Percentiles rank a stretch among this genome's conserved stretches.
These are phyloP conservation scores for Pyrus bretschneideri DNA, from an alignment of 306 rosid species.

Conservation along the genomic window DNA sequence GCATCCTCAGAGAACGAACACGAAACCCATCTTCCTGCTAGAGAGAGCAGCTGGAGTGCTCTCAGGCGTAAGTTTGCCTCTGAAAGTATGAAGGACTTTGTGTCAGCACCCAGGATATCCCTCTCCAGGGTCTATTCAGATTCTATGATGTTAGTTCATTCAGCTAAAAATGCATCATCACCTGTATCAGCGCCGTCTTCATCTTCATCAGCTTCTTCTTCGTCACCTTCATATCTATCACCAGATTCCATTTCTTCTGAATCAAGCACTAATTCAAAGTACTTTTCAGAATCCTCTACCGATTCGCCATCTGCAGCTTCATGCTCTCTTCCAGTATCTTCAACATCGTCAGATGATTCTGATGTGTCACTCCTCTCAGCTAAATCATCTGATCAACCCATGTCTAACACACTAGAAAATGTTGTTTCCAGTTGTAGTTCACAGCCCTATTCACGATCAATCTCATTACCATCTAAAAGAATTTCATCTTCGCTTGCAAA, in stretches of 20 bases:
- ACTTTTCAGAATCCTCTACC: conserved; percentile 52
- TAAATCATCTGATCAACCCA: conserved; percentile 33
- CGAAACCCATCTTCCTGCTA: conserved; percentile 90
- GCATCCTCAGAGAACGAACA: conserved; percentile 66
- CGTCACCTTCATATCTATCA: conserved; percentile 61
- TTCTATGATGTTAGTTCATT: conserved; percentile 60
- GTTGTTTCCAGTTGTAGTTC: conserved; percentile 31
- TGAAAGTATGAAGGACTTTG: conserved; percentile 63
- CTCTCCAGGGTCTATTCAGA: conserved; percentile 79
- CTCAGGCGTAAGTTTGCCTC: conserved; percentile 76
- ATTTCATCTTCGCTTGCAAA: conserved; percentile 75
- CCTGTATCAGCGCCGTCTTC: conserved; percentile 38
- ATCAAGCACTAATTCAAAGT: conserved; percentile 55
- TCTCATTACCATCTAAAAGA: conserved; percentile 46
- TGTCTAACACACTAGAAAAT: conserved; percentile 35
- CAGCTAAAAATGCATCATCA: conserved; percentile 43
- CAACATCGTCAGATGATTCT: conserved; percentile 52
- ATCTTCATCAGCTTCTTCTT: conserved; percentile 37
- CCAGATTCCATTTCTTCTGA: conserved; percentile 86
- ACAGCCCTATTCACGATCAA: conserved; percentile 36
- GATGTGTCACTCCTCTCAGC: conserved; percentile 43
- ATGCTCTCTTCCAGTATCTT: conserved; percentile 30
- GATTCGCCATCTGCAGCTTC: conserved; percentile 65
- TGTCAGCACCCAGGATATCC: conserved; percentile 56
- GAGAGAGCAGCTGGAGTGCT: conserved; percentile 88